Conservation (phyloP, 257 asterid species). For the Nicotiana undulata region DNA sequence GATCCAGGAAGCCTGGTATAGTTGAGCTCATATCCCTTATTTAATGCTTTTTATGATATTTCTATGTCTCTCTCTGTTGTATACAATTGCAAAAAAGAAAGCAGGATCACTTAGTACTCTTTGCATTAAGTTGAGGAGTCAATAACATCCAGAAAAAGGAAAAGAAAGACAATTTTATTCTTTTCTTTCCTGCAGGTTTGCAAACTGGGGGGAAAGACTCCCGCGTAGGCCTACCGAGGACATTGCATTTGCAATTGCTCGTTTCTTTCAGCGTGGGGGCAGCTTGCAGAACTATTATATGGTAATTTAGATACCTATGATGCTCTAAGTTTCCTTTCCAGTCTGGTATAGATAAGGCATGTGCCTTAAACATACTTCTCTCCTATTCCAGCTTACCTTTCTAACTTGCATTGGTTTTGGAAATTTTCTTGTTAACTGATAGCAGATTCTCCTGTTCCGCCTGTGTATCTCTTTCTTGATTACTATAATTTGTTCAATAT, state of each 20-base stretch:
- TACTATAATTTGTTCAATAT: background rate
- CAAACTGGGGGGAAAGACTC: slow-evolving; percentile 80
- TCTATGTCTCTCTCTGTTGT: background rate
- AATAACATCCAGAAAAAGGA: background rate
- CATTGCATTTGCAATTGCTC: slow-evolving; percentile 95
- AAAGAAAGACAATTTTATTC: background rate
- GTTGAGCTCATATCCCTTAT: background rate
- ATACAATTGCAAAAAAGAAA: background rate
- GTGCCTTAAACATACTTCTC: background rate
- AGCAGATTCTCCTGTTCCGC: background rate
- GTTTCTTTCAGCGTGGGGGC: slow-evolving; percentile 95
- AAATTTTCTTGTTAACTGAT: background rate
- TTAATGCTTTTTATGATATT: background rate
- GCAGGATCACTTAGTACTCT: background rate
- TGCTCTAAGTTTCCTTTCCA: background rate
- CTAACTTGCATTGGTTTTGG: background rate
- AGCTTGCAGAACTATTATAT: slow-evolving; percentile 89
- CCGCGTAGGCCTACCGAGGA: slow-evolving; percentile 89
- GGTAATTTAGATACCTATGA: slow-evolving; percentile 36
- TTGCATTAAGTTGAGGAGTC: background rate
- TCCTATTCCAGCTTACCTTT: background rate
- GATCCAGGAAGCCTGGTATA: background rate
- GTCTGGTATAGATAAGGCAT: background rate
- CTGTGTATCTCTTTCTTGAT: background rate
- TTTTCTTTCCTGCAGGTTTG: slow-evolving; percentile 46